Evolutionary conservation across 345 rosid genomes (phyloP).

Genomic region (Salix koriyanagi): DNA sequence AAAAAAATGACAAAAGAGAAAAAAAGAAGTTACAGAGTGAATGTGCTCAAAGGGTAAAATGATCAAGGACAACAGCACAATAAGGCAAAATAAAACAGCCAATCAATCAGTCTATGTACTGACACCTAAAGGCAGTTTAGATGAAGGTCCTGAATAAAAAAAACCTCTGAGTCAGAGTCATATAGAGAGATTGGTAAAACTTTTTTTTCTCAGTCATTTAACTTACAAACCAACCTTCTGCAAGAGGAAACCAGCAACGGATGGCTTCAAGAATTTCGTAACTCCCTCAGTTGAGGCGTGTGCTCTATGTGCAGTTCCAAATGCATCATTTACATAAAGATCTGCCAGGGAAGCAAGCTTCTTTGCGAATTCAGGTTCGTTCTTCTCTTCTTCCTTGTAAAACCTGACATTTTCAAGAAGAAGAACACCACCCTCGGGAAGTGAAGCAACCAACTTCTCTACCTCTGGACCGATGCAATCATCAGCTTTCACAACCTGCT

Average conservation of each 20-base stretch:
- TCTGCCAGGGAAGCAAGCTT: conserved; percentile 90
- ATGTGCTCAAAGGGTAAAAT: neutral
- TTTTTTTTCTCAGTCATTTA: neutral
- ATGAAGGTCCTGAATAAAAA: neutral
- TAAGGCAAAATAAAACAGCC: neutral
- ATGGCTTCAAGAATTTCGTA: conserved; percentile 74
- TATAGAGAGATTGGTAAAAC: neutral
- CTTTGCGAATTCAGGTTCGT: conserved; percentile 88
- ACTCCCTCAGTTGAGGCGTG: conserved; percentile 96
- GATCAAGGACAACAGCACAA: neutral
- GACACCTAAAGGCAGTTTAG: neutral
- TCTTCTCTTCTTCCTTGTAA: conserved; percentile 93
- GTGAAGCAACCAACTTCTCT: conserved; percentile 70
- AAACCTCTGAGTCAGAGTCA: neutral
- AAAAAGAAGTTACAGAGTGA: neutral
- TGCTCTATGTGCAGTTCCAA: conserved; percentile 90
- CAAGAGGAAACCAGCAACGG: conserved; percentile 95
- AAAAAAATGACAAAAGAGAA: neutral
- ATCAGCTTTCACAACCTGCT: conserved; percentile 56
- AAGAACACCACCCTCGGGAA: conserved; percentile 86
- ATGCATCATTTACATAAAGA: conserved; percentile 86
- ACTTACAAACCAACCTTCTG: conserved; percentile 55
- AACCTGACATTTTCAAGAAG: conserved; percentile 92
- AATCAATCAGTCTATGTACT: neutral
- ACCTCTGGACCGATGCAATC: conserved; percentile 93